A percentile compares a stretch with the other conserved stretches of the same genome.
These are phyloP conservation scores for Boletus subparvulus DNA, from an alignment of 768 basidiomycete species.

Conservation along the genomic window DNA sequence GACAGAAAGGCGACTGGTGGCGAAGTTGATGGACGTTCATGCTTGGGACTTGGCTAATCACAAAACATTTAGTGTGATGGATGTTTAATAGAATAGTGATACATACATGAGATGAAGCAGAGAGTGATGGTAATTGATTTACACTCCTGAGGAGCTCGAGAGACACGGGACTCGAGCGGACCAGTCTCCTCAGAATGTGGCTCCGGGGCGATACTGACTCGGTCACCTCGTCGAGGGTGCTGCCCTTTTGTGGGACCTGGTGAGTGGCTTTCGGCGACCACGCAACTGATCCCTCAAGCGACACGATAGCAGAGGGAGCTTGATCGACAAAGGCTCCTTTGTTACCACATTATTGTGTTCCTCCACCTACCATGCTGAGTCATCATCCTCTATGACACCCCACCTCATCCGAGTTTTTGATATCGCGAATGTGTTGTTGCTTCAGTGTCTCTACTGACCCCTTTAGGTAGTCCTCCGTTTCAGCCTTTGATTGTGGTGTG, in stretches of 20 bases:
- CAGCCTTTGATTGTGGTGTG: constrained; percentile 36
- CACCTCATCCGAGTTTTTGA: constrained; percentile 47
- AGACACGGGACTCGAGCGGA: constrained; percentile 70
- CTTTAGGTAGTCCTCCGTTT: constrained; percentile 39
- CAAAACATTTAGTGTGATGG: not conserved
- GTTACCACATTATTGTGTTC: constrained; percentile 36
- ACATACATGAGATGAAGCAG: constrained; percentile 32
- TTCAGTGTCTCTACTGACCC: constrained; percentile 66
- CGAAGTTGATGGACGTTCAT: constrained; percentile 9
- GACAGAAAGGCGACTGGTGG: constrained; percentile 38
- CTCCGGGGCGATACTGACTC: constrained; percentile 76
- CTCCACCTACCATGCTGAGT: constrained; percentile 53
- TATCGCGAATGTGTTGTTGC: constrained; percentile 57
- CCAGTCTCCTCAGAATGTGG: constrained; percentile 72
- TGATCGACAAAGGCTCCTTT: constrained; percentile 37
- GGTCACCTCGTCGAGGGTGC: constrained; percentile 54
- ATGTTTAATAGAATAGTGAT: not conserved
- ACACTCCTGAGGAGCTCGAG: constrained; percentile 58
- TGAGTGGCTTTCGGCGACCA: constrained; percentile 30
- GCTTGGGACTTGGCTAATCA: constrained; percentile 11
- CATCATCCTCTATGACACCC: constrained; percentile 41
- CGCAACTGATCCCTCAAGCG: constrained; percentile 28
- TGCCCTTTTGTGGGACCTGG: constrained; percentile 39
- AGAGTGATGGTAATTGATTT: constrained; percentile 43
- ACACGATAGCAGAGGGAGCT: constrained; percentile 22